Base-by-base conservation (phyloP, 225 moss, liverwort and hornwort species). In the Polytrichum formosum region DNA sequence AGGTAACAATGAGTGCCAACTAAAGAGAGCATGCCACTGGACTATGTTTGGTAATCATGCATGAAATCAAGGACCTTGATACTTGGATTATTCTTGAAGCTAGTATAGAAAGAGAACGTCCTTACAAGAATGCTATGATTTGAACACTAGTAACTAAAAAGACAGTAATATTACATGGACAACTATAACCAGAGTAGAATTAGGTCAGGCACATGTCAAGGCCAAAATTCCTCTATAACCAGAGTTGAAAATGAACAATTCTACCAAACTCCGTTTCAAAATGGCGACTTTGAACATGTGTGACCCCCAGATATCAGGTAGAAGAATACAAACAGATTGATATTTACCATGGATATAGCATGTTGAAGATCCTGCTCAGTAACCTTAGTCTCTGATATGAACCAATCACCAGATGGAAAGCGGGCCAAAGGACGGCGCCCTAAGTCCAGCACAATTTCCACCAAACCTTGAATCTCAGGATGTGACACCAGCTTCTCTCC, bases 341-440 rank as follows among this genome's bases (percentile, higher is more conserved):
- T 46, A 46, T 46, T 65, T 84, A 95, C 95, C 90, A 89, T 90
- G 28, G 92, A 87, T 53, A 84, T 86, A 58, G 96, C 96, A 67
- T 93, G 90, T 60, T 84, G 90, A 54, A 97, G 76, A 70, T 97
- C 96, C 6, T 80, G 85, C 18, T 73, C 70, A 6, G 90, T 88
- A 21, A 97, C 96, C 70, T 87, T 73, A 4, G 86, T 67, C 70
- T 86, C 88, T 30, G 93, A 92, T 29, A 96, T 86, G 65, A 80
- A 74, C 96, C 96, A 97, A 80, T 97, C 96, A 21, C 96, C 96
- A 9, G 90, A 89, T 7, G 90, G 90, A 63, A 97, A 97, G 66
- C 96, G 91, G 63, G 96, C 96, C 80, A 93, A 72, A 7, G 96
- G 96, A 6, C 81, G 89, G 28, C 96, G 82, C 56, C 96, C 96